These are phyloP conservation scores for Pichia kudriavzevii DNA, from an alignment of 1,139 yeast genomes.

Conservation along the genomic window DNA sequence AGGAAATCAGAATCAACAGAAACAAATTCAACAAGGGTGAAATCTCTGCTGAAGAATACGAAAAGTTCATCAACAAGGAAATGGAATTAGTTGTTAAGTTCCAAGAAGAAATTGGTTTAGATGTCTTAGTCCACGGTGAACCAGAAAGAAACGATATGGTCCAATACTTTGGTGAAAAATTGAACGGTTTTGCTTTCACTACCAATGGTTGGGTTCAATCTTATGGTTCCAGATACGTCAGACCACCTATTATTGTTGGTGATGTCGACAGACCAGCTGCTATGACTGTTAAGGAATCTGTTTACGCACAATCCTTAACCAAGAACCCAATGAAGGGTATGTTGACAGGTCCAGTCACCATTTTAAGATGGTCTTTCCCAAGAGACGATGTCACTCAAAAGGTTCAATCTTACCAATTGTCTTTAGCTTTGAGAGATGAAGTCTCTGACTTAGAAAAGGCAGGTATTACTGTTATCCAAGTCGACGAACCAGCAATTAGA, in stretches of 20 bases:
- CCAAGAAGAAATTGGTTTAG: conserved; percentile 98
- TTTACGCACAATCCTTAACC: conserved; percentile 96
- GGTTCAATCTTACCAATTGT: conserved; percentile 94
- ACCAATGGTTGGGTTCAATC: conserved; percentile 99
- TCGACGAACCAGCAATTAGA: conserved; percentile 99
- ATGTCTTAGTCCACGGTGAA: conserved; percentile 98
- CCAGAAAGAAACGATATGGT: conserved; percentile 99
- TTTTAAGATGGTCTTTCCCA: conserved; percentile 99
- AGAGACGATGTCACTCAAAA: conserved; percentile 95
- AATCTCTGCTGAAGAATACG: conserved; percentile 90
- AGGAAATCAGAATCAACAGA: conserved; percentile 97
- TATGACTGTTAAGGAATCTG: conserved; percentile 98
- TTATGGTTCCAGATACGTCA: conserved; percentile 98
- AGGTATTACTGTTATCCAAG: conserved; percentile 96
- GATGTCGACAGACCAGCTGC: conserved; percentile 98
- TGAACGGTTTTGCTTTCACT: conserved; percentile 97
- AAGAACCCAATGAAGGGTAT: conserved; percentile 98
- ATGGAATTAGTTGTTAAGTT: conserved; percentile 91
- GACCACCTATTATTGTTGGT: conserved; percentile 99
- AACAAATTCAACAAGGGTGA: conserved; percentile 97
- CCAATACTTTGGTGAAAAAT: conserved; percentile 98
- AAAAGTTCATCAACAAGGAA: conserved; percentile 92
- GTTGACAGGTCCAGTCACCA: conserved; percentile 99
- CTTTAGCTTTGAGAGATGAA: conserved; percentile 97
- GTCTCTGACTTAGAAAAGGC: conserved; percentile 97